Base-by-base conservation (phyloP, 352 stramenopile genomes). In the Globisporangium echinulatum region DNA sequence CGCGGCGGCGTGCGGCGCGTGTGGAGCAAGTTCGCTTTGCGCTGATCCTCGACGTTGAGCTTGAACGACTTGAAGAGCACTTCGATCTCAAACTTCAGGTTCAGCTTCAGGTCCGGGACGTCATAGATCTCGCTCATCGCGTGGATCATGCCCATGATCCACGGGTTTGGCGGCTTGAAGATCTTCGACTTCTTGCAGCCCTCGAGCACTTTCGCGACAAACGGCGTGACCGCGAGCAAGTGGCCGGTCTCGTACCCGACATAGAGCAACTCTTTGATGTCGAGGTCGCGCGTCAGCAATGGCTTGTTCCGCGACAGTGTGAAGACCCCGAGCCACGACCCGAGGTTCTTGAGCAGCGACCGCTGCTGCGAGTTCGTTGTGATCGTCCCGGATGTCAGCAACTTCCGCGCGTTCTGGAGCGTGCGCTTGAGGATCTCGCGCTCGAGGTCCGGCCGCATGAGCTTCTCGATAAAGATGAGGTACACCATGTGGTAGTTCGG, bases 31-130 rank as follows among this genome's bases (percentile, higher is more conserved):
- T 93, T 87, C 13, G 87, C 84, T 57, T 96, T 96, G 56, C 98
- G 96, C 62, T 95, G 85, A 56, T 99, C 97, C 58, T 98, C 94
- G 43, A 99, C 80, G 48, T 97, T 98, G 1, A 99, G 79, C 63
- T 97, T 97, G 50, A 99, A 94, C 74, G 98, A 98, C 75, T 99
- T 99, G 80, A 97, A 99, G 5, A 99, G 69, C 47, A 99, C 96
- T 77, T 99, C 97, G 52, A 99, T 98, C 74, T 99, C 97, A 71
- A 99, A 99, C 69, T 99, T 99, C 52, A 99, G 96, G 72, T 99
- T 99, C 63, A 99, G 96, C 71, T 99, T 99, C 49, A 99, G 83
- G 63, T 99, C 96, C n/a, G 98, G 90, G 6, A 99, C 94, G 63
- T 98, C 90, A 71, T 99, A 99, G 38, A 99, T 89, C 58, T 98